Evolutionary conservation across 202 grass and related monocot genomes (phyloP), one percentile per base, ranked within the genome.

Genomic region (Schoenoplectus triqueter): DNA sequence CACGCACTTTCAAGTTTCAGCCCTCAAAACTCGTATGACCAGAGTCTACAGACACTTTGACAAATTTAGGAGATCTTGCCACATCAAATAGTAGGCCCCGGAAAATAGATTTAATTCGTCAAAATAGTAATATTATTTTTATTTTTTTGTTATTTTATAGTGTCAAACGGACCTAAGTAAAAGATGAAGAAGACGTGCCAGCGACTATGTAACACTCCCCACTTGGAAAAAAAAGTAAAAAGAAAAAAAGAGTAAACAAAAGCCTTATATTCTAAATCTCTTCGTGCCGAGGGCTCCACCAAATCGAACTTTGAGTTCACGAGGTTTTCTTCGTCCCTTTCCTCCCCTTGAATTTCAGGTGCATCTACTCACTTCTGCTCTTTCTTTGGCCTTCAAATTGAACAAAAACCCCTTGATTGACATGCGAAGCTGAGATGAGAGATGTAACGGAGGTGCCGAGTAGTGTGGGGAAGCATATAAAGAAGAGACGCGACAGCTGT

Each of bases 401-500:
- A 11, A 20, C 15, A 45, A 44, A 40, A 19, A 0, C 54, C 9
- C 39, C 2, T 68, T 42, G 65, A 44, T 71, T 11, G 10, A 7
- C 67, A 73, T 79, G 77, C 14, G 21, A 20, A 40, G 10, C 31
- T 42, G 83, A 78, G 70, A 7, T 8, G 18, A 67, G 20, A 47
- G 59, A 14, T 41, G 44, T 0, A 14, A 76, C 50, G 89, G 57
- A 3, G 65, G 65, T 85, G 85, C 69, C 6, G 59, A 62, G 14
- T 71, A 84, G 40, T 22, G 17, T 86, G 55, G 73, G 46, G 15
- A 22, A 51, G 69, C 6, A 65, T 80, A 42, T 87, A 14, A 52
- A 62, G 13, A 84, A 84, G 88, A 82, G 69, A 74, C 84, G 51
- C 10, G 70, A 82, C 7, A 67, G 50, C 46, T 64, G 57, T 20